Base-by-base conservation (phyloP, 495 filamentous ascomycete species). In the Xylaria palmicola region DNA sequence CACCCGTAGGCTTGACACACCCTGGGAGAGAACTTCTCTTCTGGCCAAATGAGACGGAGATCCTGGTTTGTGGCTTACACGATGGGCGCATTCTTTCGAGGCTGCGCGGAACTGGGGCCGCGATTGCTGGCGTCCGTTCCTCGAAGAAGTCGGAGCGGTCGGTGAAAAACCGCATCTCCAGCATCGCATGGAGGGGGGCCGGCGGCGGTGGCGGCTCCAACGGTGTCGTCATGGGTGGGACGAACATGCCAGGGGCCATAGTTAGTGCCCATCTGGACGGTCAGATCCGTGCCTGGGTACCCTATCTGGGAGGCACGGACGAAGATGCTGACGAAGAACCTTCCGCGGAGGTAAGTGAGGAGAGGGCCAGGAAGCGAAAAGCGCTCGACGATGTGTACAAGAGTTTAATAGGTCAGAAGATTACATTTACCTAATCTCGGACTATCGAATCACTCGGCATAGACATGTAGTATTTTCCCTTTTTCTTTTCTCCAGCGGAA, bases 31-130 rank as follows among this genome's bases (percentile, higher is more conserved):
- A 90, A 60, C 72, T 89, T 2, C 77, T 97, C 3, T 81, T 91
- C 55, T 94, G 87, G 75, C 84, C 90, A 0, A 94, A 92, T 58
- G 86, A 89, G 62, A 83, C 79, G 49, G 90, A 93, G 68, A 86
- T 97, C 7, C 76, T 95, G 24, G 82, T 88, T 67, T 86, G 90
- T 62, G 88, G 90, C 62, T 74, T 94, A 3, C 85, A 88, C 43
- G 85, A 92, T 61, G 92, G 91, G 0, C 81, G 76, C n/a, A 77
- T 91, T 29, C 63, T 93, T 19, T 90, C 89, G 57, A 82, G 86
- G 20, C 75, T 96, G 12, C 77, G 83, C 32, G 80, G 85, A 6
- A 85, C 86, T 0, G 87, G 86, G 0, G 75, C 80, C 7, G 68
- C 65, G 7, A 67, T 84, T 3, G 72, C 81, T 26, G 74, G 74